These are phyloP conservation scores for Dioszegia hungarica DNA, from an alignment of 768 basidiomycete genomes.

Conservation along the genomic window DNA sequence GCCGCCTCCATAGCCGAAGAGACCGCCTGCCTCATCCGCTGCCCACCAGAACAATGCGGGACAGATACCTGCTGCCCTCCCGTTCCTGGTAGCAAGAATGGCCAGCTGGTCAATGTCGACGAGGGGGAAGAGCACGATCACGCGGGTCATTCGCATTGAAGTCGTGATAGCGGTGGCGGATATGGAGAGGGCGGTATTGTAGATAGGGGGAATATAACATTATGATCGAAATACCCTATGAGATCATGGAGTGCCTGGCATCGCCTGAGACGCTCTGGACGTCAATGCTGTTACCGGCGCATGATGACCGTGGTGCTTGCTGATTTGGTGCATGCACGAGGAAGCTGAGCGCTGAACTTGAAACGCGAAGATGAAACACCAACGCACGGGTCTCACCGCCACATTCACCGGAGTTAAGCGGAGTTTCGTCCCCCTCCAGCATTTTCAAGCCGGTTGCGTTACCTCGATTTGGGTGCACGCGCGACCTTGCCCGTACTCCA, in stretches of 20 bases:
- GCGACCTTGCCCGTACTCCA: background rate
- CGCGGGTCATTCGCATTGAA: background rate
- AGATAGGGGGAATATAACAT: background rate
- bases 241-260: too few relatives aligned
- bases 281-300: too few relatives aligned
- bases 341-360: too few relatives aligned
- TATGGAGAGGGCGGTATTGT: background rate
- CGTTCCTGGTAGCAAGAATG: constrained; percentile 12
- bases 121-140: constrained; percentile 23
- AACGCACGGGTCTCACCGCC: background rate
- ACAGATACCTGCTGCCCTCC: constrained; percentile 47
- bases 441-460: background rate
- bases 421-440: constrained; percentile 1
- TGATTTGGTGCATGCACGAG: too few relatives aligned
- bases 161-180: background rate
- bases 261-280: too few relatives aligned
- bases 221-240: background rate
- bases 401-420: constrained; percentile 6
- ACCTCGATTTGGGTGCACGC: background rate
- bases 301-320: too few relatives aligned
- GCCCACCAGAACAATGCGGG: constrained; percentile 46
- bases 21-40: constrained; percentile 45
- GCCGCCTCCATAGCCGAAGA: constrained; percentile 15
- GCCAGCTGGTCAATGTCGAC: constrained; percentile 38
- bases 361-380: too few relatives aligned